Conservation (phyloP, 1,284 basidiomycete species). For the Ustilago xerochloae region DNA sequence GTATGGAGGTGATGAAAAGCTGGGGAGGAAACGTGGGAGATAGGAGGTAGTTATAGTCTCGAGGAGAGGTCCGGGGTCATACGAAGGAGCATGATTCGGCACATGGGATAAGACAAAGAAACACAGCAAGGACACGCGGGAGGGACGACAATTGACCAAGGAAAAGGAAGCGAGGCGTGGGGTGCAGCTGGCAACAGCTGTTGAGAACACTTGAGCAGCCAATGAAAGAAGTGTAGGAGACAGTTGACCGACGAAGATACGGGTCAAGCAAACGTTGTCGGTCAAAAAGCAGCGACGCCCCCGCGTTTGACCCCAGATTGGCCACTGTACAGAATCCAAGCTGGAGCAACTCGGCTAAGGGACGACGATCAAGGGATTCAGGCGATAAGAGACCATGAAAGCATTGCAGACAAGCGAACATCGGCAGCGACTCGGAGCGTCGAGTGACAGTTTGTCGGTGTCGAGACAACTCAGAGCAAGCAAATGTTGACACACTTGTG, state of each 20-base stretch:
- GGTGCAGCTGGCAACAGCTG: slow-evolving; percentile 7
- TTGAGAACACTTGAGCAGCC: not conserved
- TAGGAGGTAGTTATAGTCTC: slow-evolving; percentile 17
- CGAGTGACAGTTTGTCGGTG: slow-evolving; percentile 1
- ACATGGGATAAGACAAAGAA: not conserved
- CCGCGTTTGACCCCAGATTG: not conserved
- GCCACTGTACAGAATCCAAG: not conserved
- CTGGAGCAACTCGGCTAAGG: not conserved
- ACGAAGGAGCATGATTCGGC: not conserved
- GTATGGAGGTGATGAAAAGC: not conserved
- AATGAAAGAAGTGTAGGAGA: not conserved
- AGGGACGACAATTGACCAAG: slow-evolving; percentile 1
- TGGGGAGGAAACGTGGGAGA: not conserved
- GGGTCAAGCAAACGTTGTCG: not conserved
- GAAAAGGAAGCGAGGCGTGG: slow-evolving; percentile 10
- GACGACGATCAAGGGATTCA: not conserved
- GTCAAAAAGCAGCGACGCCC: not conserved
- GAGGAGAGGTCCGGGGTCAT: too few relatives aligned
- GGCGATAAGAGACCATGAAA: too few relatives aligned
- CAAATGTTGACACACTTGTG: too few relatives aligned
- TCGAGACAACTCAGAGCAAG: not conserved
- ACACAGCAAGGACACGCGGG: not conserved
- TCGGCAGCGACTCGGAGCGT: slow-evolving; percentile 30
- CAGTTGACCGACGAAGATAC: not conserved
- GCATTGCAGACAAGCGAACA: too few relatives aligned